Evolutionary conservation across 345 rosid species (phyloP).

Genomic region (Euphorbia pulcherrima): DNA sequence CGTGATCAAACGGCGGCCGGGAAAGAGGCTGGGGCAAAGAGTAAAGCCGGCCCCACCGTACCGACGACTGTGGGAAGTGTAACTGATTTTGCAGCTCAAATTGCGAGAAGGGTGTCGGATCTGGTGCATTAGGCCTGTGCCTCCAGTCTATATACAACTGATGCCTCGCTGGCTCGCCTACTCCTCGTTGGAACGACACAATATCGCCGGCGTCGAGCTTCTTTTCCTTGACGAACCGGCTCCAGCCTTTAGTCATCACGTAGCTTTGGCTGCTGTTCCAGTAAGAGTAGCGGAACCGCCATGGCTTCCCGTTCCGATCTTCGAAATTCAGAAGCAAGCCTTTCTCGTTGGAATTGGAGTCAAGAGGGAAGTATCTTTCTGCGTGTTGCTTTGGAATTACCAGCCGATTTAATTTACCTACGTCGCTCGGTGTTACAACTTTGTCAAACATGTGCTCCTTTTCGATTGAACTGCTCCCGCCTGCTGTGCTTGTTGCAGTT

Average conservation of each 20-base stretch:
- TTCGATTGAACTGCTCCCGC: constrained; percentile 28
- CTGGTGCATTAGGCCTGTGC: constrained; percentile 61
- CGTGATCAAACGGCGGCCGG: not conserved
- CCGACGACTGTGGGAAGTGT: constrained; percentile 40
- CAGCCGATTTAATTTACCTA: constrained; percentile 68
- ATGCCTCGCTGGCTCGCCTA: constrained; percentile 57
- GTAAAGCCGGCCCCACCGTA: constrained; percentile 58
- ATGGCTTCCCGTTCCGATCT: constrained; percentile 74
- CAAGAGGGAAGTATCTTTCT: constrained; percentile 63
- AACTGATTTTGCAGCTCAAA: constrained; percentile 42
- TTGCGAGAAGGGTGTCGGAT: constrained; percentile 36
- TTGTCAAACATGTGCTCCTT: constrained; percentile 76
- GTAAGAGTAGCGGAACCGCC: constrained; percentile 96
- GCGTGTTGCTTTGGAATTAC: constrained; percentile 90
- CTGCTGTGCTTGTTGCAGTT: constrained; percentile 19
- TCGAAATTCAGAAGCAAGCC: constrained; percentile 88
- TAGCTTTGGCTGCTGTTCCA: constrained; percentile 99
- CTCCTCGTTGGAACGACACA: constrained; percentile 81
- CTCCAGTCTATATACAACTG: constrained; percentile 83
- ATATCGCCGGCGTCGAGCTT: constrained; percentile 89
- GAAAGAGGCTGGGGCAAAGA: constrained; percentile 39
- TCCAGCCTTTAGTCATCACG: constrained; percentile 99
- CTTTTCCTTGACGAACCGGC: constrained; percentile 96
- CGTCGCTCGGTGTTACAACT: constrained; percentile 83
- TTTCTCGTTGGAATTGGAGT: constrained; percentile 59